phyloP scores from a whole-genome alignment of 805 yeast genomes.

The Metschnikowia noctiluminum region DNA sequence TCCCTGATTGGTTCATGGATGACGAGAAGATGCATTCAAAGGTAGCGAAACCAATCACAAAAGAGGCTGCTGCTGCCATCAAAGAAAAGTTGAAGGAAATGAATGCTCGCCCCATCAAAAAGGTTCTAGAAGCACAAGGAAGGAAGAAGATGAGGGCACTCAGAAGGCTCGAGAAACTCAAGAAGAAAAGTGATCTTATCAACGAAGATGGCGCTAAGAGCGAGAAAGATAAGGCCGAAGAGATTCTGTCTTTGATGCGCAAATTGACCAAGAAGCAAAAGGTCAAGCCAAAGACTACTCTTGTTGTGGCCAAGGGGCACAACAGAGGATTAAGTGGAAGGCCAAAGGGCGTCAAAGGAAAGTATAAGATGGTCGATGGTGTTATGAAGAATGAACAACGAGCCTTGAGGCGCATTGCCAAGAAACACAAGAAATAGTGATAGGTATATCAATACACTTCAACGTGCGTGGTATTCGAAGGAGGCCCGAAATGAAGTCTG shows the following conservation, averaged over 20 bases:
- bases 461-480: too few species aligned
- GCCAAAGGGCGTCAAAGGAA: slow-evolving; percentile 96
- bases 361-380: slow-evolving; percentile 99
- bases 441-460: neutral
- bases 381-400: slow-evolving; percentile 95
- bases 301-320: slow-evolving; percentile 82
- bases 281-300: slow-evolving; percentile 75
- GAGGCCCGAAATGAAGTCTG: neutral
- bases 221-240: slow-evolving; percentile 93
- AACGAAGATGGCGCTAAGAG: slow-evolving; percentile 84
- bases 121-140: slow-evolving; percentile 96
- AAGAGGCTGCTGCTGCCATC: slow-evolving; percentile 59
- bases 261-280: slow-evolving; percentile 72
- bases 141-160: slow-evolving; percentile 93
- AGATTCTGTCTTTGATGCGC: slow-evolving; percentile 80
- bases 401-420: slow-evolving; percentile 84
- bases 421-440: slow-evolving; percentile 62
- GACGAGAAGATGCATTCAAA: slow-evolving; percentile 88
- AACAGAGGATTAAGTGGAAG: slow-evolving; percentile 89
- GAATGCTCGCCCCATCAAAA: slow-evolving; percentile 97
- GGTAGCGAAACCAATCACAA: slow-evolving; percentile 87
- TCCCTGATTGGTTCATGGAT: slow-evolving; percentile 96
- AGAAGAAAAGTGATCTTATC: slow-evolving; percentile 89
- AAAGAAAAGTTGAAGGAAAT: slow-evolving; percentile 50
- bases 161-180: slow-evolving; percentile 78